Evolutionary conservation across 2,329 filamentous ascomycete genomes (phyloP).

Genomic region (Colletotrichum spinosum): DNA sequence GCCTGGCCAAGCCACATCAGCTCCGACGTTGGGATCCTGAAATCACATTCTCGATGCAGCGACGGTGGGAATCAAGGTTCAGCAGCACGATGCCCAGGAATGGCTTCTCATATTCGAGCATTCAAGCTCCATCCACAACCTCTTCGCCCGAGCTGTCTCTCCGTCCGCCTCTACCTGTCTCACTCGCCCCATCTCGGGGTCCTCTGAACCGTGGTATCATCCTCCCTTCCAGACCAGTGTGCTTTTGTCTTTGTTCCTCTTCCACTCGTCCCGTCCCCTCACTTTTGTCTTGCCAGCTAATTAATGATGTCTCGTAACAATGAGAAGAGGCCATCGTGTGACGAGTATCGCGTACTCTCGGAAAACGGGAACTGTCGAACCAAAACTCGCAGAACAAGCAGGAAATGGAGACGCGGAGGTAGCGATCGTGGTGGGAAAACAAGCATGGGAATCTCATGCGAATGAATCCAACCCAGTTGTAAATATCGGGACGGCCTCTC

Average conservation of each 20-base stretch:
- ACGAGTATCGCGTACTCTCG: conserved; percentile 1
- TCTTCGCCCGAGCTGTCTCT: conserved; percentile 13
- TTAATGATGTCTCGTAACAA: conserved; percentile 11
- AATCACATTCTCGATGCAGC: background rate
- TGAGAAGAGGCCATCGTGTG: conserved; percentile 3
- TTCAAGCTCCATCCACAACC: conserved; percentile 17
- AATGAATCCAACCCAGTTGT: conserved; percentile 16
- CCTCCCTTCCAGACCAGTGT: conserved; percentile 24
- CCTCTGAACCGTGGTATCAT: conserved; percentile 35
- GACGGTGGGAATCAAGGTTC: background rate
- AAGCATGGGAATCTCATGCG: conserved; percentile 14
- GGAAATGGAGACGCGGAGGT: conserved; percentile 14
- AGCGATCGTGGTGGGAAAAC: conserved; percentile 28
- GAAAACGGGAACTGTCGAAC: background rate
- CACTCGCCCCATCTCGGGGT: background rate
- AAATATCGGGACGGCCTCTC: conserved; percentile 15
- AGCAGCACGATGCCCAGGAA: conserved; percentile 26
- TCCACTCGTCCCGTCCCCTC: background rate
- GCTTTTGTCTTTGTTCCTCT: conserved; percentile 13
- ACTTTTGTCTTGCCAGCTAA: conserved; percentile 21
- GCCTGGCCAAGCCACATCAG: background rate
- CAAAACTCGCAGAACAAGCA: background rate
- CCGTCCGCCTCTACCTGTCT: background rate
- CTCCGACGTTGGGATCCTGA: background rate
- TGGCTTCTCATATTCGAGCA: conserved; percentile 36